Evolutionary conservation across 192 early-diverging fungal species (phyloP), one percentile per base, ranked within the genome.

Genomic region (Backusella luteola): DNA sequence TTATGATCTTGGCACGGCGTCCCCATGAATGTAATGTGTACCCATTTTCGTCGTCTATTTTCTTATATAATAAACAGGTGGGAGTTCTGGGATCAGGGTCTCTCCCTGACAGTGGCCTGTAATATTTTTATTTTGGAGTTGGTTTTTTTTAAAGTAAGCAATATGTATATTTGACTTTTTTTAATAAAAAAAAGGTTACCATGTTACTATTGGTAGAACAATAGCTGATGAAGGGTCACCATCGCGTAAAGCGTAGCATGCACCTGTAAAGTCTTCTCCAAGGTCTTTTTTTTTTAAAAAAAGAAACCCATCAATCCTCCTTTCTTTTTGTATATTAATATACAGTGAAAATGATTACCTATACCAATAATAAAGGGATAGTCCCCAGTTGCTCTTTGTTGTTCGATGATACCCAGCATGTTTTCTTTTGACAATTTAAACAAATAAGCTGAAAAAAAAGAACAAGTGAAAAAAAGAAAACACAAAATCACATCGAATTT

Each of bases 211-310:
- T 23, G 53, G n/a, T 23, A 0, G 0, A 19, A 8, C 2, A 23
- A 8, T 8, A 23, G 8, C 2, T 0, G 44, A 15, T 46, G 19
- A 53, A 53, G 21, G 4, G 21, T 56, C 7, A 11, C 2, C 9
- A 56, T 56, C 0, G 3, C 6, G 3, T 46, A 17, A 11, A 56
- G 81, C 79, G 59, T 84, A 83, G 9, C 79, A 84, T 34, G 77
- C 79, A 8, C 83, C 83, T 5, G 84, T 83, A 73, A 83, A 83
- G 9, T 81, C 83, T n/a, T 81, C 83, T 32, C 84, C 84, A 76
- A 83, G 81, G 69, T 56, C 53, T 56, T 56, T 56, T 49, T 46
- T 46, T 44, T 44, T 44, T 44, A 11, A 39, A 49, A n/a, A 49
- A 21, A 53, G n/a, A 53, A 53, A n/a, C 21, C 14, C 1, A 21